A percentile compares a stretch with the other conserved stretches of the same genome.
Conservation (phyloP, 1,284 basidiomycete species). For the Boletus semigastroideus region DNA sequence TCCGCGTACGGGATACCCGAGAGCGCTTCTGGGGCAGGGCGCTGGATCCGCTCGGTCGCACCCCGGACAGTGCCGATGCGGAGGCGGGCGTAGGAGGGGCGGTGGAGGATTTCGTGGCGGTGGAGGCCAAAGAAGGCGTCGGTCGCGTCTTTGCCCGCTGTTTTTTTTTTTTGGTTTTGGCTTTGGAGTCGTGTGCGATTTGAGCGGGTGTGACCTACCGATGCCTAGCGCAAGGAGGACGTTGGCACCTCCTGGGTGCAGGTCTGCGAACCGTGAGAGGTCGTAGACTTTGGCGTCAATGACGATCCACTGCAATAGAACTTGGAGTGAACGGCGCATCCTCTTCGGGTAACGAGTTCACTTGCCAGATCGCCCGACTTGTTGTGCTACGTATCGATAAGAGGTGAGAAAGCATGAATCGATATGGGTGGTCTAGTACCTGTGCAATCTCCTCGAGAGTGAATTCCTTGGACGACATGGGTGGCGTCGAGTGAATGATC, state of each 20-base stretch:
- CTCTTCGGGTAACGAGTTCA: neutral
- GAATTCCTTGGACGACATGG: constrained; percentile 39
- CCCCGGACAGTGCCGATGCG: constrained; percentile 77
- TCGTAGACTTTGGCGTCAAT: constrained; percentile 71
- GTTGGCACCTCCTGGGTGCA: constrained; percentile 68
- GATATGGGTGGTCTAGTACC: constrained; percentile 39
- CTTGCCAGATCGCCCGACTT: constrained; percentile 68
- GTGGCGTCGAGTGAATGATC: too few relatives aligned
- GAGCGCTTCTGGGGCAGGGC: constrained; percentile 63
- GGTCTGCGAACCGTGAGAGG: constrained; percentile 56
- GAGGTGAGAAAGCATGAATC: neutral
- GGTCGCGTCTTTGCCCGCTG: constrained; percentile 80
- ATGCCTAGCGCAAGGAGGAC: constrained; percentile 47
- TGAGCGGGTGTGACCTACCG: constrained; percentile 30
- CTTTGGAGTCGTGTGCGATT: too few relatives aligned
- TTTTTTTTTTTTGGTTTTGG: too few relatives aligned
- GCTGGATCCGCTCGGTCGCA: constrained; percentile 61
- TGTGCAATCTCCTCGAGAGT: constrained; percentile 53
- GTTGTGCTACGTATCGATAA: constrained; percentile 57
- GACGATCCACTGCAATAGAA: constrained; percentile 52
- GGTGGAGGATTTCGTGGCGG: constrained; percentile 80
- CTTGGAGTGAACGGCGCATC: constrained; percentile 1
- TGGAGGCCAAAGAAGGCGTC: constrained; percentile 91
- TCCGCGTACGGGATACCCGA: constrained; percentile 88
- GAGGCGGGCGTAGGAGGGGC: constrained; percentile 80